Evolutionary conservation across 1,284 basidiomycete genomes (phyloP).

Genomic region (Entoloma clypeatum): DNA sequence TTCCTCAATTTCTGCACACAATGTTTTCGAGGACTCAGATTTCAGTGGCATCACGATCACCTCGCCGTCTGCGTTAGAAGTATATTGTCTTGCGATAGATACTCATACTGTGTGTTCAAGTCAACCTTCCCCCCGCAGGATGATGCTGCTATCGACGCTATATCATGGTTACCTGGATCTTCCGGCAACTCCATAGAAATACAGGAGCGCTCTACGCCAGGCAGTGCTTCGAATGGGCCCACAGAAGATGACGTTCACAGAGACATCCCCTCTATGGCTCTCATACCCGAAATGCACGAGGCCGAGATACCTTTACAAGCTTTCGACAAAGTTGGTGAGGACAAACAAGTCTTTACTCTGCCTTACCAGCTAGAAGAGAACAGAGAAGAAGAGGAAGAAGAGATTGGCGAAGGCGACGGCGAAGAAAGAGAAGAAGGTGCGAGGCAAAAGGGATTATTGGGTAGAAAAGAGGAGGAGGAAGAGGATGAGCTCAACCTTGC

Average conservation of each 20-base stretch:
- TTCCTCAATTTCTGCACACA: constrained; percentile 9
- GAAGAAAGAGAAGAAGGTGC: neutral
- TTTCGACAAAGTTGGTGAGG: constrained; percentile 5
- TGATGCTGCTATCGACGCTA: too few species aligned
- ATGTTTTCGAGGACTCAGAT: constrained; percentile 28
- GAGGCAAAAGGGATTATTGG: constrained; percentile 13
- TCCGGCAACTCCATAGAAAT: too few species aligned
- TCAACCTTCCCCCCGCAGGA: constrained; percentile 3
- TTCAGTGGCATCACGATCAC: constrained; percentile 29
- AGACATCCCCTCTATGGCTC: too few species aligned
- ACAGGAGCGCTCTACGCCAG: too few species aligned
- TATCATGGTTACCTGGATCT: too few species aligned
- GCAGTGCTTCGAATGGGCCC: too few species aligned
- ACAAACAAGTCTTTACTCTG: neutral
- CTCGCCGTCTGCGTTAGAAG: constrained; percentile 20
- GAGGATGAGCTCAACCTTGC: too few species aligned
- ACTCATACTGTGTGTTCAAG: too few species aligned
- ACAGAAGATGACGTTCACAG: neutral
- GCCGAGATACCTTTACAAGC: neutral
- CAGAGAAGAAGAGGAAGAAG: constrained; percentile 9
- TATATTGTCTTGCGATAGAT: too few species aligned
- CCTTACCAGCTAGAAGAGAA: neutral
- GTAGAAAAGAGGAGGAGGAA: constrained; percentile 19
- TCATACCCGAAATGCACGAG: too few species aligned
- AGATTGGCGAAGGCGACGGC: neutral